Evolutionary conservation across 805 yeast genomes (phyloP).

Genomic region (Suhomyces pyralidae): DNA sequence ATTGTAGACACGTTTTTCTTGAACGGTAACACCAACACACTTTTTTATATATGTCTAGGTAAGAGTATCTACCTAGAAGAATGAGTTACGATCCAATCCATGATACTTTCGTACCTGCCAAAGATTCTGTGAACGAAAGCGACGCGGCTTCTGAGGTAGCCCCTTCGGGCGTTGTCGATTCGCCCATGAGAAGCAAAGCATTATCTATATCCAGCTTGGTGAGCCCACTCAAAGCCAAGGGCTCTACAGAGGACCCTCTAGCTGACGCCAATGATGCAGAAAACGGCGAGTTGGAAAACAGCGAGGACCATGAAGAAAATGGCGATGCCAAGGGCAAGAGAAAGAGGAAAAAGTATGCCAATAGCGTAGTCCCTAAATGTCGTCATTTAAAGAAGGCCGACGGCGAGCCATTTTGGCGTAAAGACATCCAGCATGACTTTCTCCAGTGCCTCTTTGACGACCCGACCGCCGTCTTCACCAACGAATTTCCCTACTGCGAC

Average conservation of each 20-base stretch:
- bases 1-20: constrained; percentile 5
- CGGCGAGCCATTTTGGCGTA: constrained; percentile 89
- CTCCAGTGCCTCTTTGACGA: constrained; percentile 63
- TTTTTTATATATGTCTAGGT: background rate
- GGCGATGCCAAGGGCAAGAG: constrained; percentile 11
- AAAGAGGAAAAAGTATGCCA: constrained; percentile 17
- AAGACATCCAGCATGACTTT: constrained; percentile 83
- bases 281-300: background rate
- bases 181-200: constrained; percentile 1
- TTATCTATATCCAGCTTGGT: constrained; percentile 11
- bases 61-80: background rate
- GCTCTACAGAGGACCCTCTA: background rate
- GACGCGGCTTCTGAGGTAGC: background rate
- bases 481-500: constrained; percentile 48
- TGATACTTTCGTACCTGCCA: constrained; percentile 25
- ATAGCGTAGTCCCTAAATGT: constrained; percentile 22
- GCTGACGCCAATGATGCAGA: background rate
- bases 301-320: constrained; percentile 3
- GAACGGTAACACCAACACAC: background rate
- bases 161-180: background rate
- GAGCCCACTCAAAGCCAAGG: background rate
- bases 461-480: constrained; percentile 62
- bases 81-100: constrained; percentile 47
- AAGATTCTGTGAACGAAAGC: background rate
- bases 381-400: constrained; percentile 82